These are phyloP conservation scores for Vinca minor DNA, from an alignment of 257 asterid genomes.

Conservation along the genomic window DNA sequence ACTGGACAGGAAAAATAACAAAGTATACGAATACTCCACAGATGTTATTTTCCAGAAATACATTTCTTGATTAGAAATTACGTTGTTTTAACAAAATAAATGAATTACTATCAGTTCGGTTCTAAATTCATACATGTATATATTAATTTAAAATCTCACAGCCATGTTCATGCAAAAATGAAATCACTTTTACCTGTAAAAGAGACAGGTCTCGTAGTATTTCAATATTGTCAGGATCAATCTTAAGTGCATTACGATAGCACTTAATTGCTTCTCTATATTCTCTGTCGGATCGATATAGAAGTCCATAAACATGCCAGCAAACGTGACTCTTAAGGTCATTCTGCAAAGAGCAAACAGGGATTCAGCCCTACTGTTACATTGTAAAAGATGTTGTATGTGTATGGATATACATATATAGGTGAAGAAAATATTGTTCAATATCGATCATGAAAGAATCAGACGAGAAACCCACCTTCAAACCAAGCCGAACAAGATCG, in stretches of 20 bases:
- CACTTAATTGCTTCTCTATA: conserved; percentile 98
- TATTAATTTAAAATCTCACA: neutral
- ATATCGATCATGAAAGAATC: too few species aligned
- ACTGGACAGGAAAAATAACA: neutral
- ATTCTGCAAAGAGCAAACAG: conserved; percentile 61
- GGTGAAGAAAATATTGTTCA: neutral
- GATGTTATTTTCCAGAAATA: neutral
- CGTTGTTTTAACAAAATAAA: neutral
- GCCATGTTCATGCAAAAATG: conserved; percentile 6
- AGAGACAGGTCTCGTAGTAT: conserved; percentile 94
- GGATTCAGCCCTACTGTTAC: conserved; percentile 16
- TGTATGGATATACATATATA: neutral
- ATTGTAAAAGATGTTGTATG: neutral
- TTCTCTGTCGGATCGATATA: conserved; percentile 96
- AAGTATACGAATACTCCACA: neutral
- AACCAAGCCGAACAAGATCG: conserved; percentile 91
- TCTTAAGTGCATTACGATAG: conserved; percentile 89
- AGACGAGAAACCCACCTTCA: conserved; percentile 50
- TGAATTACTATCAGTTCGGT: neutral
- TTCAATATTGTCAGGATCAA: conserved; percentile 97
- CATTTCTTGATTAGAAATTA: neutral
- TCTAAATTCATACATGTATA: neutral
- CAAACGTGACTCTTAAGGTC: conserved; percentile 98
- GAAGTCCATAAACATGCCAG: conserved; percentile 99
- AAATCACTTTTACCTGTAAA: conserved; percentile 54